Evolutionary conservation across 768 basidiomycete species (phyloP).

Genomic region (Boletus edulis): DNA sequence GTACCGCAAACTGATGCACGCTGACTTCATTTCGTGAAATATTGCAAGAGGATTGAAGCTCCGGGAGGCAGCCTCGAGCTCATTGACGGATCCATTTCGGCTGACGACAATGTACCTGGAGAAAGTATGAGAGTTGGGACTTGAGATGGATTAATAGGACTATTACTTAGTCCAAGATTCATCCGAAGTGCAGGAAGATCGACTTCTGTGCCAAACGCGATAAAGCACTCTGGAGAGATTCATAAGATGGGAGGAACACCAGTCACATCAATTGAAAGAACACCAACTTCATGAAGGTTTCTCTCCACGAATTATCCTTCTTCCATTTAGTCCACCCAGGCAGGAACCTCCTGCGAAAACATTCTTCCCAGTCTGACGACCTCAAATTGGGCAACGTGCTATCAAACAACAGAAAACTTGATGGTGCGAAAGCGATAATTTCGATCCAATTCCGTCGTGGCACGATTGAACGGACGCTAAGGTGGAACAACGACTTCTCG

Average conservation of each 20-base stretch:
- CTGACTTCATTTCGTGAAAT: constrained; percentile 78
- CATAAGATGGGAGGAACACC: constrained; percentile 3
- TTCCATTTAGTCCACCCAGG: constrained; percentile 77
- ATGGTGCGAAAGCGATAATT: constrained; percentile 59
- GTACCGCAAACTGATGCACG: not conserved
- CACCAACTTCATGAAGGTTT: constrained; percentile 62
- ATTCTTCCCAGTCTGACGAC: constrained; percentile 71
- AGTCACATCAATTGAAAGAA: constrained; percentile 1
- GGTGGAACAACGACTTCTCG: constrained; percentile 50
- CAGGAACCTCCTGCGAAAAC: constrained; percentile 66
- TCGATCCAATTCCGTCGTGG: constrained; percentile 82
- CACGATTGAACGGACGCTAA: constrained; percentile 61
- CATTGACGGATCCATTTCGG: constrained; percentile 72
- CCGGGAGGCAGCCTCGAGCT: constrained; percentile 65
- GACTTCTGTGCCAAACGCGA: constrained; percentile 67
- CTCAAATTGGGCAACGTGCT: constrained; percentile 67
- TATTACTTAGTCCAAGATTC: constrained; percentile 82
- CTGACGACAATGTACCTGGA: constrained; percentile 71
- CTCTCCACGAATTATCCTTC: constrained; percentile 61
- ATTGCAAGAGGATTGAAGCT: constrained; percentile 62
- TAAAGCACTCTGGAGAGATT: constrained; percentile 48
- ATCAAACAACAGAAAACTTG: constrained; percentile 65
- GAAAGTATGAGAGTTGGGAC: not conserved
- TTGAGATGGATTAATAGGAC: not conserved
- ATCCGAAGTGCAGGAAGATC: constrained; percentile 68